Percentiles rank a stretch among this genome's conserved stretches.
These are phyloP conservation scores for Eucalyptus lansdowneana DNA, from an alignment of 345 rosid species.

Conservation along the genomic window DNA sequence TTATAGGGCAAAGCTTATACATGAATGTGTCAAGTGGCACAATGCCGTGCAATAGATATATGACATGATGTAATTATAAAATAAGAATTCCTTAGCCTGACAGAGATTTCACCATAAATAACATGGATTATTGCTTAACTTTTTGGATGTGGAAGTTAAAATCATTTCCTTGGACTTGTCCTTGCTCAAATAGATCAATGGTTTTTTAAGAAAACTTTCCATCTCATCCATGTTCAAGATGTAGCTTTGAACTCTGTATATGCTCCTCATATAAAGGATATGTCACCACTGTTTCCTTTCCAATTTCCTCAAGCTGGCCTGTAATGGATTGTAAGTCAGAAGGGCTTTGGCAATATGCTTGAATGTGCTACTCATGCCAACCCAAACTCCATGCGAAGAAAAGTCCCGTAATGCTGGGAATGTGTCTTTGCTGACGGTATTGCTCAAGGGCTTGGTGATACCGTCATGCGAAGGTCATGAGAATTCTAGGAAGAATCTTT, in stretches of 20 bases:
- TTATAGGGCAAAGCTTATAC: too few species aligned
- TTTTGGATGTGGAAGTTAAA: too few species aligned
- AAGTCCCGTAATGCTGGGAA: not conserved
- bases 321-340: not conserved
- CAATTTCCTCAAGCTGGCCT: not conserved
- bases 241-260: not conserved
- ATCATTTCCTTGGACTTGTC: too few species aligned
- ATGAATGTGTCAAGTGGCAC: too few species aligned
- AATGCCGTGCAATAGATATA: too few species aligned
- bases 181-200: too few species aligned
- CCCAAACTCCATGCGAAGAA: not conserved
- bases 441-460: not conserved
- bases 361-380: not conserved
- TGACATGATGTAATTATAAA: too few species aligned
- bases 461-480: not conserved
- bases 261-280: not conserved
- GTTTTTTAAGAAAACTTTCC: too few species aligned
- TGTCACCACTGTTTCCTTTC: not conserved
- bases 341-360: not conserved
- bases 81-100: too few species aligned
- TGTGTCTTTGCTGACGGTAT: not conserved
- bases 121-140: too few species aligned
- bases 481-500: not conserved
- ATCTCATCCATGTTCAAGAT: not conserved
- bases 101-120: too few species aligned